Percentiles rank a stretch among this genome's conserved stretches.
Evolutionary conservation across 139 green algal genomes (phyloP).

Genomic region (Asterochloris erici): DNA sequence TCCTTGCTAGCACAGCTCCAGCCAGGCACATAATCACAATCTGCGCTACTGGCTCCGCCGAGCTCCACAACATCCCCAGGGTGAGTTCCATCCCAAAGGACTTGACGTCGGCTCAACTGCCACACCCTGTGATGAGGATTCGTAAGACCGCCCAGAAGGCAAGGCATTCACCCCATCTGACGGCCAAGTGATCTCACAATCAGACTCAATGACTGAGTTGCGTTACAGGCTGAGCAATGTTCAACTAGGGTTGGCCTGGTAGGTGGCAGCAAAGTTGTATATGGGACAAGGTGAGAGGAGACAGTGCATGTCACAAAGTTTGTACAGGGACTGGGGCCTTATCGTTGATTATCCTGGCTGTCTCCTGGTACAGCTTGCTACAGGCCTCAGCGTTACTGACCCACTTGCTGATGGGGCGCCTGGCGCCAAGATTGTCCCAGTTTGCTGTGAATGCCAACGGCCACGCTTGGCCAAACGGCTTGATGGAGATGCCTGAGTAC

Average conservation of each 20-base stretch:
- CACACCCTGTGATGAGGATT: no score
- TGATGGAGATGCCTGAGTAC: neutral
- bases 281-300: no score
- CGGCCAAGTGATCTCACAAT: no score
- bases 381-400: slow-evolving; percentile 2
- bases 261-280: no score
- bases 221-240: no score
- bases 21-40: slow-evolving; percentile 6
- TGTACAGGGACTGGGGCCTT: neutral
- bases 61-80: slow-evolving; percentile 2
- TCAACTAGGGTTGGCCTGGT: no score
- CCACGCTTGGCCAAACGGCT: neutral
- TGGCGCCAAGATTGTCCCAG: slow-evolving; percentile 5
- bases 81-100: no score
- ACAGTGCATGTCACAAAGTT: no score
- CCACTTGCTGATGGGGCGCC: slow-evolving; percentile 7
- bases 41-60: neutral
- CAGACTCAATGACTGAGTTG: no score
- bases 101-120: no score
- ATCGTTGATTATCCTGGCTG: slow-evolving; percentile 10
- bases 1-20: slow-evolving; percentile 1
- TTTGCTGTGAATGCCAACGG: neutral
- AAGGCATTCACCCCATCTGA: no score
- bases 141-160: no score
- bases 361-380: slow-evolving; percentile 9